Evolutionary conservation across 2,329 filamentous ascomycete genomes (phyloP).

Genomic region (Colletotrichum limetticola): DNA sequence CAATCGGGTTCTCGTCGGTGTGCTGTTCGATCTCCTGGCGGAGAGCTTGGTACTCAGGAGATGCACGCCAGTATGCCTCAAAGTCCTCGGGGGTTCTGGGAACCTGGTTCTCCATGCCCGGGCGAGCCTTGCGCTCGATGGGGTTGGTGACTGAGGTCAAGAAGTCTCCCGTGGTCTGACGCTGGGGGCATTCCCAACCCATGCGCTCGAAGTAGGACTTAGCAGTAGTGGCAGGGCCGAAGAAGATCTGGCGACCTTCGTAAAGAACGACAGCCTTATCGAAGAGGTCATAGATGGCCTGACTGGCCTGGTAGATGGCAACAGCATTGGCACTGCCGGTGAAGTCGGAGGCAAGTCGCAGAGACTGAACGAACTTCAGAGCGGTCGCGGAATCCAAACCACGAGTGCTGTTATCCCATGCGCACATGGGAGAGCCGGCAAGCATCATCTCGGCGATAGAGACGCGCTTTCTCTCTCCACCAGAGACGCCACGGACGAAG

Average conservation of each 20-base stretch:
- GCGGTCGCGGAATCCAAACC: conserved; percentile 81
- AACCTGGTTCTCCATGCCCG: conserved; percentile 69
- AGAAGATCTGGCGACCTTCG: conserved; percentile 82
- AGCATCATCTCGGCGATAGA: conserved; percentile 83
- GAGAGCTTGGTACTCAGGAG: conserved; percentile 54
- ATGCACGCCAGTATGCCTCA: conserved; percentile 58
- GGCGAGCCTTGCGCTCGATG: conserved; percentile 62
- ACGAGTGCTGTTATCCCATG: conserved; percentile 79
- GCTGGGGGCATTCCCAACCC: conserved; percentile 74
- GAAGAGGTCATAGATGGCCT: conserved; percentile 77
- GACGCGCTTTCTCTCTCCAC: conserved; percentile 82
- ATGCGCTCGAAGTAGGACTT: conserved; percentile 74
- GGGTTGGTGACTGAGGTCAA: conserved; percentile 76
- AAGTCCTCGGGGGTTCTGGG: conserved; percentile 79
- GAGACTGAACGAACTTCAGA: conserved; percentile 75
- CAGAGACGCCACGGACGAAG: conserved; percentile 76
- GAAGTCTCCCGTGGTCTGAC: conserved; percentile 77
- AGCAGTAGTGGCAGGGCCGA: conserved; percentile 70
- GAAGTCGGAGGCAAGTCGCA: conserved; percentile 74
- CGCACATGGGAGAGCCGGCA: conserved; percentile 64
- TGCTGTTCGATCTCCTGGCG: conserved; percentile 61
- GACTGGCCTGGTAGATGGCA: conserved; percentile 78
- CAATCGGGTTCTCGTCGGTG: conserved; percentile 56
- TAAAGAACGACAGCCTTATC: conserved; percentile 82
- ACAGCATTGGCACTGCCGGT: conserved; percentile 70